Percentiles rank a stretch among this genome's conserved stretches.
These are phyloP conservation scores for Microstegium vimineum DNA, from an alignment of 176 grass and related monocot genomes.

Conservation along the genomic window DNA sequence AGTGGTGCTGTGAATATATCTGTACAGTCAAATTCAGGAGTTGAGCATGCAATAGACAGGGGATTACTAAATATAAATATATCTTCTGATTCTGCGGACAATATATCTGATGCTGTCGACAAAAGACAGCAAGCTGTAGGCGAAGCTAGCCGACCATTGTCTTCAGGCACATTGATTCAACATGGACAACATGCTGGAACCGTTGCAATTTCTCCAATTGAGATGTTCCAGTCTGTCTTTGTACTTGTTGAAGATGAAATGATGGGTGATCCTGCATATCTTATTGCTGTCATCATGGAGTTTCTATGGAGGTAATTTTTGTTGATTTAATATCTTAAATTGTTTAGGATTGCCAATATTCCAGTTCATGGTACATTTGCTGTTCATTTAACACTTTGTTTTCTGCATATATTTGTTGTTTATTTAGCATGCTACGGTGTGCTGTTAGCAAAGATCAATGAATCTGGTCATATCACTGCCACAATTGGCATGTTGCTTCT, in stretches of 20 bases:
- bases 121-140: constrained; percentile 44
- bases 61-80: constrained; percentile 32
- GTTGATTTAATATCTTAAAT: constrained; percentile 16
- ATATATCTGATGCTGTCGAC: constrained; percentile 18
- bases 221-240: constrained; percentile 89
- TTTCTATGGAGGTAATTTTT: constrained; percentile 69
- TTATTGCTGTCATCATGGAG: constrained; percentile 76
- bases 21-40: constrained; percentile 33
- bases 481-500: not conserved
- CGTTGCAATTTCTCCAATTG: constrained; percentile 73
- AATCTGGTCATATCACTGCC: not conserved
- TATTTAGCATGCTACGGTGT: not conserved
- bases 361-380: not conserved
- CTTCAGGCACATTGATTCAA: constrained; percentile 48
- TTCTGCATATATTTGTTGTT: not conserved
- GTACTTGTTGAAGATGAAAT: constrained; percentile 88
- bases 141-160: constrained; percentile 43
- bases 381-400: not conserved
- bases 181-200: constrained; percentile 46
- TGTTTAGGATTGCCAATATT: constrained; percentile 5
- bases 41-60: constrained; percentile 30
- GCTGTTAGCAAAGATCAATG: not conserved
- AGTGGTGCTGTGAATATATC: constrained; percentile 28
- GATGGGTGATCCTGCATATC: constrained; percentile 80
- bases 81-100: constrained; percentile 59